Percentiles rank a stretch among this genome's conserved stretches.
Conservation (phyloP, 108 stramenopile genomes). For the Pseudonitzschia multiseries region DNA sequence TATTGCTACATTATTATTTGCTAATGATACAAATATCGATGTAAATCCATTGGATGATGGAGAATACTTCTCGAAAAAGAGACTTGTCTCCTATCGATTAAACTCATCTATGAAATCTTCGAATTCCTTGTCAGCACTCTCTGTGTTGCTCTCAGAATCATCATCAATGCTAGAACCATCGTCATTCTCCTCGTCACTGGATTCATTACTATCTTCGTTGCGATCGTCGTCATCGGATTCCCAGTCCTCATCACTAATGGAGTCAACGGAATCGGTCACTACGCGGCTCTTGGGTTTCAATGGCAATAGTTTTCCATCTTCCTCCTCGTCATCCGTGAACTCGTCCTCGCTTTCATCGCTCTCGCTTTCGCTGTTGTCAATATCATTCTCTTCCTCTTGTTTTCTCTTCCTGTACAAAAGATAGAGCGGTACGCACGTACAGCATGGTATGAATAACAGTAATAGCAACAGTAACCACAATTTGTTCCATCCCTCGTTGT, state of each 20-base stretch:
- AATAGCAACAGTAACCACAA: slow-evolving; percentile 4
- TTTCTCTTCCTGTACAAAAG: background rate
- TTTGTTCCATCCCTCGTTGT: slow-evolving; percentile 3
- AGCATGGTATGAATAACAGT: background rate
- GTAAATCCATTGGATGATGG: background rate
- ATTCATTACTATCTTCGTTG: background rate
- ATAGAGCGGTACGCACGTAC: background rate
- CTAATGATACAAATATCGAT: background rate
- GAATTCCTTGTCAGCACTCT: slow-evolving; percentile 1
- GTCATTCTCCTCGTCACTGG: slow-evolving; percentile 1
- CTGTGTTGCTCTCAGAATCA: background rate
- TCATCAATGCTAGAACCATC: slow-evolving; percentile 1
- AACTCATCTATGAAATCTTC: background rate
- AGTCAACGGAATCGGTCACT: background rate
- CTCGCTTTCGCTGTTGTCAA: background rate
- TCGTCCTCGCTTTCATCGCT: background rate
- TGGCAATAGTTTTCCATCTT: background rate
- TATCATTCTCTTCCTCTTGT: background rate
- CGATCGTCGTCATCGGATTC: slow-evolving; percentile 6
- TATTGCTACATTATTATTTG: background rate
- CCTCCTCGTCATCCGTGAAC: background rate
- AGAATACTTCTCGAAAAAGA: background rate
- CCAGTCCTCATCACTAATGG: slow-evolving; percentile 2
- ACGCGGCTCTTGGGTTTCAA: background rate
- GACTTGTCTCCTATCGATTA: background rate